Base-by-base conservation (phyloP, 2,329 filamentous ascomycete genomes). In the Penicillium sp. region DNA sequence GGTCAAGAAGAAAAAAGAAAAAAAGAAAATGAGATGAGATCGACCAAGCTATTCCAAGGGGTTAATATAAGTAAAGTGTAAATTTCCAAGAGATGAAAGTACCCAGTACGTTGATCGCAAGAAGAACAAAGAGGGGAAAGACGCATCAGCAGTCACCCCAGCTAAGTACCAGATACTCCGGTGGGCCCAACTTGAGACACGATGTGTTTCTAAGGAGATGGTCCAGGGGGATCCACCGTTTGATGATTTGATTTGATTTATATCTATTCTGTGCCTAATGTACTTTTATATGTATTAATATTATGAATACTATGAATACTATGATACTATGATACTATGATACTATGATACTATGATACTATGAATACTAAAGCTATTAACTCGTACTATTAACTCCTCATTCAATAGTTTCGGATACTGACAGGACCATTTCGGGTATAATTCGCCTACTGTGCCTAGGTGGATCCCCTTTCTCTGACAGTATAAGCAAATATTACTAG, bases 151-250 rank as follows among this genome's bases (percentile, higher is more conserved):
- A 29, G 29, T 13, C 29, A 13, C 23, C 45, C 39, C 38, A 23
- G 25, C 10, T n/a, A 63, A 60, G 60, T 64, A 62, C 58, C 52
- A 50, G 53, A 47, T 57, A 59, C 61, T 60, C 31, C 13, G 21
- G 43, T 48, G 51, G 51, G 59, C n/a, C 55, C 48, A 44, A 36
- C 69, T 72, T 72, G 70, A 72, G 70, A 72, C 70, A 72, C 65
- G 62, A 63, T 59, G 59, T 67, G 70, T 72, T 72, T 72, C 68
- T 31, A 31, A n/a, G 29, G 43, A 53, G 33, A 53, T 53, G 21
- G 33, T 53, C 27, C 27, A 48, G 50, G 31, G 46, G 46, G 49
- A 9, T 51, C 49, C 49, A 51, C 49, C 49, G 49, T 51, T 51
- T 39, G 23, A 23, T 23, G 3, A 51, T 43, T 31, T 39, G 34